A percentile compares a stretch with the other conserved stretches of the same genome.
Evolutionary conservation across 495 filamentous ascomycete genomes (phyloP).

Genomic region (Staphylotrichum longicolle): DNA sequence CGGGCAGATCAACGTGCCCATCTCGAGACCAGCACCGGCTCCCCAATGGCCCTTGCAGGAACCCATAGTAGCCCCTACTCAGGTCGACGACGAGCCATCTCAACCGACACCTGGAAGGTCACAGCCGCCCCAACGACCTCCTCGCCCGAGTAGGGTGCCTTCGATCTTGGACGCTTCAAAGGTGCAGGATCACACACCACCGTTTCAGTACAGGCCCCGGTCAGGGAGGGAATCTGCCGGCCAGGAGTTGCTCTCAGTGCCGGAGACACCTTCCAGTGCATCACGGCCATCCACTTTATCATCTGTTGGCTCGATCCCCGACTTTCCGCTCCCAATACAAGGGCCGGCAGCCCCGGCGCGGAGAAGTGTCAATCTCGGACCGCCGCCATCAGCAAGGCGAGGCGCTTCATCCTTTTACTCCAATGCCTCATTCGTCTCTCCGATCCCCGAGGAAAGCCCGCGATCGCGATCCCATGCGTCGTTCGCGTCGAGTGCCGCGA

Average conservation of each 20-base stretch:
- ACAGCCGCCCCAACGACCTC: slow-evolving; percentile 65
- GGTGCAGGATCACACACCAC: slow-evolving; percentile 49
- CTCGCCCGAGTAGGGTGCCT: slow-evolving; percentile 59
- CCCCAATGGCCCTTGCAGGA: slow-evolving; percentile 56
- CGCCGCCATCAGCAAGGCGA: slow-evolving; percentile 65
- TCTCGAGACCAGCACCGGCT: slow-evolving; percentile 52
- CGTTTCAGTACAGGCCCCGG: slow-evolving; percentile 52
- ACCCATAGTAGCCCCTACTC: slow-evolving; percentile 42
- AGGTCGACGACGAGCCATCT: slow-evolving; percentile 40
- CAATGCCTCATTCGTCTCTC: slow-evolving; percentile 72
- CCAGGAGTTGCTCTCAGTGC: slow-evolving; percentile 32
- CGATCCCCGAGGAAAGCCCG: slow-evolving; percentile 79
- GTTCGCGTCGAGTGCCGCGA: slow-evolving; percentile 77
- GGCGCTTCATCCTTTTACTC: slow-evolving; percentile 75
- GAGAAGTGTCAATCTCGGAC: slow-evolving; percentile 58
- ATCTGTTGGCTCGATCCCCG: slow-evolving; percentile 59
- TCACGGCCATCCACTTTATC: slow-evolving; percentile 51
- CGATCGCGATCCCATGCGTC: slow-evolving; percentile 62
- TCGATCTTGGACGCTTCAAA: slow-evolving; percentile 52
- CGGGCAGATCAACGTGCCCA: slow-evolving; percentile 47
- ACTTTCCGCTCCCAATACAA: slow-evolving; percentile 56
- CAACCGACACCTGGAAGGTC: slow-evolving; percentile 51
- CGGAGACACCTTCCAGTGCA: slow-evolving; percentile 42
- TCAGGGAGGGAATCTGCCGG: slow-evolving; percentile 31
- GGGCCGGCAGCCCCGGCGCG: slow-evolving; percentile 41